A percentile compares a stretch with the other conserved stretches of the same genome.
Conservation (phyloP, 305 asterid species). For the Solanum aculeatissimum region DNA sequence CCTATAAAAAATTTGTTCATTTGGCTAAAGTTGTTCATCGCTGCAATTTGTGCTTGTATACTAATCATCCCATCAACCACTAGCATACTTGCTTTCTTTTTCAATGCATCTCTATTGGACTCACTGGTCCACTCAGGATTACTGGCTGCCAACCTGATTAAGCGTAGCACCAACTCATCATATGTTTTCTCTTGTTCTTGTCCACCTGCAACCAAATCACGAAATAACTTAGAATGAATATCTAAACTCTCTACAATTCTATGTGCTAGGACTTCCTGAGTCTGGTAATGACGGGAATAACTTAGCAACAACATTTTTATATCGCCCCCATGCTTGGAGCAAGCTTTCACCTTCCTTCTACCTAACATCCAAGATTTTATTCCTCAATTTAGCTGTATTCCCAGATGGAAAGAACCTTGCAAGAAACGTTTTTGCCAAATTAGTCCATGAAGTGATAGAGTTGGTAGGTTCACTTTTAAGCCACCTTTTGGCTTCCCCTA, state of each 20-base stretch:
- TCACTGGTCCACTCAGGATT: not conserved
- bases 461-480: too few relatives aligned
- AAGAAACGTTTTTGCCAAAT: too few relatives aligned
- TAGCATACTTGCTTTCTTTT: too few relatives aligned
- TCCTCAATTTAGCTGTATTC: not conserved
- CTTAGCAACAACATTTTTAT: not conserved
- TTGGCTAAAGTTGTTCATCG: not conserved
- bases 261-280: not conserved
- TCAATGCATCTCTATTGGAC: not conserved
- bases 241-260: too few relatives aligned
- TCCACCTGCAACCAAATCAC: not conserved
- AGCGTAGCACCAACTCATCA: not conserved
- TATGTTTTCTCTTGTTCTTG: too few relatives aligned
- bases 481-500: too few relatives aligned
- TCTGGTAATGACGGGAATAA: not conserved
- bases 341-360: not conserved
- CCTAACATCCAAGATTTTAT: too few relatives aligned
- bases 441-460: too few relatives aligned
- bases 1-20: not conserved
- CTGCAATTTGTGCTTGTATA: not conserved
- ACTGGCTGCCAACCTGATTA: not conserved
- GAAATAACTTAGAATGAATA: not conserved
- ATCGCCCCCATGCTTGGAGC: not conserved
- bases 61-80: too few relatives aligned
- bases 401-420: not conserved